phyloP scores from a whole-genome alignment of 306 rosid species.

The Glycine soja region DNA sequence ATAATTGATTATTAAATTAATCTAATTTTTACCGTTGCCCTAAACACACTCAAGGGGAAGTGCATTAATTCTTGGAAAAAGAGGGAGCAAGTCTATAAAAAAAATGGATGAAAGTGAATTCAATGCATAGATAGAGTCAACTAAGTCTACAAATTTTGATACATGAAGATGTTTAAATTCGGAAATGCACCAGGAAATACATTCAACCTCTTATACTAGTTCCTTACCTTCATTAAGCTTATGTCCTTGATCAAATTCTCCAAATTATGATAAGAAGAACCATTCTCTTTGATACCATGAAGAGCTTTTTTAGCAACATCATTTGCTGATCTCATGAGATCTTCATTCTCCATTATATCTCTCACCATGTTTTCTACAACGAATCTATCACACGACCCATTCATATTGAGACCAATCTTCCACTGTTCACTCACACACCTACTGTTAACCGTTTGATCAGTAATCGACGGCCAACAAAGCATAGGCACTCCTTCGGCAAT shows the following conservation, averaged over 20 bases:
- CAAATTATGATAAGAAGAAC: constrained; percentile 39
- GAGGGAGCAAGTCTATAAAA: no score
- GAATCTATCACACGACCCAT: constrained; percentile 16
- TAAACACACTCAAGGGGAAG: no score
- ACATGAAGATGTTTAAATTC: no score
- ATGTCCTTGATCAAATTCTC: constrained; percentile 36
- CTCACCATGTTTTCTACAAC: constrained; percentile 40
- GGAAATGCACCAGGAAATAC: no score
- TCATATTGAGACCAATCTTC: constrained; percentile 46
- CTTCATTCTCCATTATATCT: constrained; percentile 37
- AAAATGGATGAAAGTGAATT: no score
- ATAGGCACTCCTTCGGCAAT: constrained; percentile 48
- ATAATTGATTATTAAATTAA: no score
- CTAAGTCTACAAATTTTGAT: no score
- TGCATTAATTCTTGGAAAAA: no score
- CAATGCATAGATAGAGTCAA: no score
- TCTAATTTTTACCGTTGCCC: no score
- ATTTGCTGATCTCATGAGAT: constrained; percentile 26
- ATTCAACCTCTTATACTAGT: background rate
- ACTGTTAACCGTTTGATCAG: constrained; percentile 46
- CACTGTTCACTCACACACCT: constrained; percentile 52
- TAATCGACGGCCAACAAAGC: constrained; percentile 41
- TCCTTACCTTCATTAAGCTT: background rate
- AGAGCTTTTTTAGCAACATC: constrained; percentile 22
- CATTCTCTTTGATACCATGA: background rate